Percentiles rank a stretch among this genome's conserved stretches.
Evolutionary conservation across 306 rosid genomes (phyloP).

Genomic region (Ochetophila trinervis): DNA sequence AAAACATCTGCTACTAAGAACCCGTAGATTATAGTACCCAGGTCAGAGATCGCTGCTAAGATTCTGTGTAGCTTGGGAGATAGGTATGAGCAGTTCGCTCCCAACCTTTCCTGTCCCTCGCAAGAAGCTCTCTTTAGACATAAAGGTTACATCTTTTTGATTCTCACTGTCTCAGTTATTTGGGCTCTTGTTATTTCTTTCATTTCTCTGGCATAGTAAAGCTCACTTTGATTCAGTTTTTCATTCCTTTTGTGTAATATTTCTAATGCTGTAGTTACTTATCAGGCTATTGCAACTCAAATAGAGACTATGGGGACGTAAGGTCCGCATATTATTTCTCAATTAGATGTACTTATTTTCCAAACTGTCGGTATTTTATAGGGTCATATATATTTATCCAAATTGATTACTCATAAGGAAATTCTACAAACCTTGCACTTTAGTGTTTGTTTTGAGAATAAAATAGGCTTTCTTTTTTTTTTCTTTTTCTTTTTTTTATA

Average conservation of each 20-base stretch:
- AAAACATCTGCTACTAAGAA: no score
- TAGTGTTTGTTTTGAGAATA: no score
- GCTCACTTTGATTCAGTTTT: not conserved
- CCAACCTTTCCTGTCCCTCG: slow-evolving; percentile 52
- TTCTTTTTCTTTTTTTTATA: no score
- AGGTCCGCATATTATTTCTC: slow-evolving; percentile 49
- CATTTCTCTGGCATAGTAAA: not conserved
- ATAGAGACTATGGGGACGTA: slow-evolving; percentile 94
- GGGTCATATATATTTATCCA: no score
- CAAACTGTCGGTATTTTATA: no score
- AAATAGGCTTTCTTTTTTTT: no score
- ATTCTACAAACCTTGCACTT: not conserved
- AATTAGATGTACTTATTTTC: not conserved
- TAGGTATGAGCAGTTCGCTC: slow-evolving; percentile 33
- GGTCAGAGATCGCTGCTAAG: no score
- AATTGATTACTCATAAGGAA: not conserved
- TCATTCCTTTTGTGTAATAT: not conserved
- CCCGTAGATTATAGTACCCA: no score
- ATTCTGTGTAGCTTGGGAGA: not conserved
- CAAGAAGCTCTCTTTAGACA: slow-evolving; percentile 44
- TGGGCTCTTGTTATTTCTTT: slow-evolving; percentile 15
- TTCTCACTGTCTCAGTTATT: not conserved
- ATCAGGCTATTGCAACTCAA: slow-evolving; percentile 81
- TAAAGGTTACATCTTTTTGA: slow-evolving; percentile 38
- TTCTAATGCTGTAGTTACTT: slow-evolving; percentile 14